Evolutionary conservation across 2,329 filamentous ascomycete genomes (phyloP).

Genomic region (Chaetomium sp.): DNA sequence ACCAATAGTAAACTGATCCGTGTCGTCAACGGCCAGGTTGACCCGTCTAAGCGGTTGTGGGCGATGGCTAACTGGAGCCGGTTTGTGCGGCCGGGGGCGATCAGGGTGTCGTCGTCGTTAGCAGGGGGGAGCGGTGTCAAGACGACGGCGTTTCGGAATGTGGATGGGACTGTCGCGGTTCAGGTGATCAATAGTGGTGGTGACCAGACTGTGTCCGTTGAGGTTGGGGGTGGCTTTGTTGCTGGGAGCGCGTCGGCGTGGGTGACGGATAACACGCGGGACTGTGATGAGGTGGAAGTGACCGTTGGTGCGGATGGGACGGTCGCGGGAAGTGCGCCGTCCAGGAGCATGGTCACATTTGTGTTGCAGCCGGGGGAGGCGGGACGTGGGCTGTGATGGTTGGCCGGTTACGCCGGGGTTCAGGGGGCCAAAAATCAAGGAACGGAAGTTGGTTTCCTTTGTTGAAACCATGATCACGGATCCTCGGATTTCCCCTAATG

Average conservation of each 20-base stretch:
- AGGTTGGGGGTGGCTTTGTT: neutral
- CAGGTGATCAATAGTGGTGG: slow-evolving; percentile 25
- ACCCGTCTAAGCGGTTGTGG: slow-evolving; percentile 26
- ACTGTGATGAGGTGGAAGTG: neutral
- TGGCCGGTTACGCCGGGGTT: too few species aligned
- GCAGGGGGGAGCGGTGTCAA: slow-evolving; percentile 14
- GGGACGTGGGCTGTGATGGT: too few species aligned
- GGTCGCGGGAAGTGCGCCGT: slow-evolving; percentile 6
- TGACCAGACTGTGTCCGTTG: neutral
- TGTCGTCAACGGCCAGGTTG: slow-evolving; percentile 21
- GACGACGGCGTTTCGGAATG: slow-evolving; percentile 28
- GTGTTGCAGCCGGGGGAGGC: slow-evolving; percentile 4
- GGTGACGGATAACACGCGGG: slow-evolving; percentile 19
- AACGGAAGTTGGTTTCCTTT: too few species aligned
- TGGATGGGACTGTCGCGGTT: slow-evolving; percentile 28
- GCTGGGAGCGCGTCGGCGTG: slow-evolving; percentile 11
- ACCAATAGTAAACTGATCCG: slow-evolving; percentile 26
- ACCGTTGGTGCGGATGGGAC: neutral
- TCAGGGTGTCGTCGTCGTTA: slow-evolving; percentile 24
- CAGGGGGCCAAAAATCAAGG: too few species aligned
- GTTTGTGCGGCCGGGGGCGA: slow-evolving; percentile 27
- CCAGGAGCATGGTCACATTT: slow-evolving; percentile 15
- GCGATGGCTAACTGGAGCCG: slow-evolving; percentile 28
- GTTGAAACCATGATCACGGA: too few species aligned
- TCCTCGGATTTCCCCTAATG: too few species aligned